Evolutionary conservation across 306 rosid genomes (phyloP), one percentile per base, ranked within the genome.

Genomic region (Herpetospermum pedunculosum): DNA sequence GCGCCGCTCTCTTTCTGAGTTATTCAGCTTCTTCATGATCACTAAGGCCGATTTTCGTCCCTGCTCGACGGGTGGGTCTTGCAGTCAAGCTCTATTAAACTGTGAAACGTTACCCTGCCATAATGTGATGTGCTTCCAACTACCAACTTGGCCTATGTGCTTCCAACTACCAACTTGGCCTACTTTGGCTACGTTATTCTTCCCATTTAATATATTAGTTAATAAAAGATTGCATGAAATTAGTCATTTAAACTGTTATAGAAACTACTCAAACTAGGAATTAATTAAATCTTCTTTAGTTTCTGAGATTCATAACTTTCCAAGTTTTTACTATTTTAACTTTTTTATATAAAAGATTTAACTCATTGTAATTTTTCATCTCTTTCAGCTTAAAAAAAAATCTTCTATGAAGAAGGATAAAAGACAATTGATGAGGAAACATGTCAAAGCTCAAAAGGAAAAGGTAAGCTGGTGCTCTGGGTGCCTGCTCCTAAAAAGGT

Each of bases 341-440:
- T 18, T 60, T 60, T 53, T 16, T 6, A 4, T 8, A 30, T 1
- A 50, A 58, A 58, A 58, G 4, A 60, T 8, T 60, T 29, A 34
- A 35, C 47, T 68, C 10, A 53, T 52, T 14, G 5, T 63, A 53
- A 29, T 53, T 62, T 44, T 23, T 29, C 18, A 70, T 77, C 76
- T 76, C 64, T 73, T n/a, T 54, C 79, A 93, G 97, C 6, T 80
- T 67, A 83, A 90, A 16, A 82, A 92, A 81, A 85, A 88, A 78
- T 88, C 96, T 59, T 89, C 91, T 8, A 88, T 93, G 77, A 86
- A 86, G 70, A 94, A 85, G 84, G 90, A 87, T 74, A 89, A 86
- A 83, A 84, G 92, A 80, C 85, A 25, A 76, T 84, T 92, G 96
- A 76, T 85, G 86, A 89, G 91, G 86, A 96, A 89, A 78, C 48